Conservation (phyloP, 2,329 filamentous ascomycete species). For the Venturia effusa region DNA sequence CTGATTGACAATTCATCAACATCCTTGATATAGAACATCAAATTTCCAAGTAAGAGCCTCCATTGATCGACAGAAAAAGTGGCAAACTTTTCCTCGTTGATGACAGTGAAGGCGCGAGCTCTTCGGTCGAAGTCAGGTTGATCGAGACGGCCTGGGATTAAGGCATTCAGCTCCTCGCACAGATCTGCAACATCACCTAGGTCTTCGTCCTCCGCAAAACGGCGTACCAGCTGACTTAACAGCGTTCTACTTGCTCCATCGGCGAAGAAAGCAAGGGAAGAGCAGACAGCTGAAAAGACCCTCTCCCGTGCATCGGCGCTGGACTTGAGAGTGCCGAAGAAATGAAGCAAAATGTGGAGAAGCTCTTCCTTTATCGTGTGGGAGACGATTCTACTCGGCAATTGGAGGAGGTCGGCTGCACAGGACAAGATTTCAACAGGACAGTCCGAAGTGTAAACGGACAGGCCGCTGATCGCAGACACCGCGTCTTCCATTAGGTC, state of each 20-base stretch:
- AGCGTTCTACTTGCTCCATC: slow-evolving; percentile 67
- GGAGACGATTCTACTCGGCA: slow-evolving; percentile 73
- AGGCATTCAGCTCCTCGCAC: slow-evolving; percentile 73
- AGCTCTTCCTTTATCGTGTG: slow-evolving; percentile 75
- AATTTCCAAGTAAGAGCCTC: slow-evolving; percentile 79
- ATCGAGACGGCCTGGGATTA: slow-evolving; percentile 59
- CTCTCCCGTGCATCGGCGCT: slow-evolving; percentile 34
- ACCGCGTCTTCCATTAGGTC: slow-evolving; percentile 71
- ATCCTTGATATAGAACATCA: slow-evolving; percentile 76
- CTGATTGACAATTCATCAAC: slow-evolving; percentile 83
- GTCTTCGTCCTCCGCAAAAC: slow-evolving; percentile 54
- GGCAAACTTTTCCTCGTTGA: slow-evolving; percentile 52
- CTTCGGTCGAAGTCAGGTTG: slow-evolving; percentile 82
- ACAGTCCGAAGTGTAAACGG: slow-evolving; percentile 42
- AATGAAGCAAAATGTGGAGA: slow-evolving; percentile 68
- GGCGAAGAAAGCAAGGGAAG: slow-evolving; percentile 83
- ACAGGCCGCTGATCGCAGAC: slow-evolving; percentile 61
- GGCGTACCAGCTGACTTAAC: slow-evolving; percentile 60
- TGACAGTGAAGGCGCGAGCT: slow-evolving; percentile 60
- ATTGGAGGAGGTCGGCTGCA: slow-evolving; percentile 68
- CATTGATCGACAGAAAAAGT: slow-evolving; percentile 63
- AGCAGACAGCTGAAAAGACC: slow-evolving; percentile 64
- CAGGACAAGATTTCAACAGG: slow-evolving; percentile 71
- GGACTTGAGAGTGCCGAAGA: slow-evolving; percentile 56
- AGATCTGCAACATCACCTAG: slow-evolving; percentile 55